Evolutionary conservation across 768 basidiomycete species (phyloP), one percentile per base, ranked within the genome.

Genomic region (Chalciporus pseudorubinellus): DNA sequence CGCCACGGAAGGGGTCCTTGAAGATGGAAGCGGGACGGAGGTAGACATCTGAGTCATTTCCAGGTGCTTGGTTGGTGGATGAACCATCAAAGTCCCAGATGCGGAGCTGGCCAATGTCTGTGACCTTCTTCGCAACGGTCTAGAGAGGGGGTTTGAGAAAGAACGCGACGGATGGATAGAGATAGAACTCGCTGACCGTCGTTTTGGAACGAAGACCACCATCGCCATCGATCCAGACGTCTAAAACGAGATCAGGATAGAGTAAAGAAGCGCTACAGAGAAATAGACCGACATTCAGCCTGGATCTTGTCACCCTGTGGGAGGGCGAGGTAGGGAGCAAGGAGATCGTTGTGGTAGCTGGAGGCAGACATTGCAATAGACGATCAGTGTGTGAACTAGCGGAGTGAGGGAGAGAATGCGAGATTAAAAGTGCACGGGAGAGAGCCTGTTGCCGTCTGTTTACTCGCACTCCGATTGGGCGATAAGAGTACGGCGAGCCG

Each of bases 51-150:
- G 97, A 99, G 76, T 99, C 89, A 67, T 80, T 63, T 33, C 95
- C 95, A 14, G 95, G 93, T 18, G 97, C 97, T 72, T 99, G 97
- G 74, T 92, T 92, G 68, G 95, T 97, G 38, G 92, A 95, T 44
- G 93, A 95, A 63, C 95, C 95, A 69, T 99, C 95, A 67, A 99
- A 99, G 78, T 98, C 95, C 95, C 95, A 99, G 70, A 91, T 83
- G 64, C 95, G 93, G 60, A 98, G 89, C 64, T 92, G 83, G 62
- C 83, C 83, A 62, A 99, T 86, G 70, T 91, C 87, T 56, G 85
- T 87, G 64, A 94, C 83, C 69, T 88, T 85, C 73, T 90, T 86
- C 72, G 79, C 73, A 67, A 95, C 83, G 57, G 95, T 98, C 95
- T 94, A 33, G 24, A 20, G 34, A 36, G 42, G 20, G 14, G 29